These are phyloP conservation scores for Rhizoclosmatium globosum DNA, from an alignment of 192 early-diverging fungal species.

Conservation along the genomic window DNA sequence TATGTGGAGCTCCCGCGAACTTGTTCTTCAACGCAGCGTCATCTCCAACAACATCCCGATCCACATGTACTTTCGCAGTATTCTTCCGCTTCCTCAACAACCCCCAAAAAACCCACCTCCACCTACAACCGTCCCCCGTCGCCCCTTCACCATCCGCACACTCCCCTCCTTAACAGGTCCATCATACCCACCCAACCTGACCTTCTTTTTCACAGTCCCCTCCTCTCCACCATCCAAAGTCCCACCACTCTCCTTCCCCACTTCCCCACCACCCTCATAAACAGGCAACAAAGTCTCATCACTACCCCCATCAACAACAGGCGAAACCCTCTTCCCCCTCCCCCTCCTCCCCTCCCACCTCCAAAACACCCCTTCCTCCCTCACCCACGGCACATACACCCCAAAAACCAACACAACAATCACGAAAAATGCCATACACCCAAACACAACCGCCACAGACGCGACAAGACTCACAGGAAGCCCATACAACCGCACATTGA, in stretches of 20 bases:
- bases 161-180: constrained; percentile 22
- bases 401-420: neutral
- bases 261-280: neutral
- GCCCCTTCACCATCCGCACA: neutral
- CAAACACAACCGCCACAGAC: constrained; percentile 14
- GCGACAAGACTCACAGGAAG: neutral
- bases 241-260: neutral
- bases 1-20: neutral
- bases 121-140: too few species aligned
- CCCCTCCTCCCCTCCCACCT: neutral
- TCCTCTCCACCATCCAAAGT: neutral
- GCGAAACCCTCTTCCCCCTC: neutral
- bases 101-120: neutral
- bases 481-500: constrained; percentile 29
- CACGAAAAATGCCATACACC: neutral
- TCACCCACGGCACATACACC: neutral
- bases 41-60: neutral
- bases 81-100: constrained; percentile 1
- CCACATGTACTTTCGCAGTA: neutral
- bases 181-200: constrained; percentile 11
- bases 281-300: neutral
- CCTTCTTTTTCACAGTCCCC: neutral
- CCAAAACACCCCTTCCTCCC: neutral
- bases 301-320: neutral
- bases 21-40: neutral